Evolutionary conservation across 192 early-diverging fungal species (phyloP), one percentile per base, ranked within the genome.

Genomic region (Backusella morwellensis): DNA sequence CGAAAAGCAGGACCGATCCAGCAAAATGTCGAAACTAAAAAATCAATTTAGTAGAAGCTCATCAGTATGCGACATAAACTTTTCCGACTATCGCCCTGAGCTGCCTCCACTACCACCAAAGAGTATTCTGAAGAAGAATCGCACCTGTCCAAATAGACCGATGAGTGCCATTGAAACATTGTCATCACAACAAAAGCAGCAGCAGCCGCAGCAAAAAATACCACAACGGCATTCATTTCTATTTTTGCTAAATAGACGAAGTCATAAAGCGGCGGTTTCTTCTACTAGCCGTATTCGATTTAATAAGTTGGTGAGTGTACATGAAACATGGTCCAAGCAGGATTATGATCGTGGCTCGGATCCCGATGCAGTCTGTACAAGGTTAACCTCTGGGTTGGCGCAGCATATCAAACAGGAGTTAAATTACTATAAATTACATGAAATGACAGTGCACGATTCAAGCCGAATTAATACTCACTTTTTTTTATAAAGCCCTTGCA

Each of bases 311-410:
- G 56, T 42, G 40, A 54, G 81, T 7, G 84, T 93, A 8, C 89
- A 92, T 70, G 84, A 88, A 66, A 93, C 93, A 8, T 93, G 84
- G 81, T 88, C 91, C 41, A 83, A 86, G 7, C 85, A 86, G n/a
- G 93, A 97, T 72, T 99, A 99, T 81, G 96, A 98, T 76, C 89
- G 96, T 29, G 89, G 89, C 36, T 94, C 93, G n/a, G 93, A 96
- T 84, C 85, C 89, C 1, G 86, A 93, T 44, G 87, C 92, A 11
- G 93, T 92, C 11, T 95, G 94, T 76, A 88, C 87, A 70, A 89
- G 93, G 47, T 82, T 99, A 1, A 97, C 96, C 8, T 88, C 95
- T 17, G 85, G 90, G 47, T 86, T 97, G 67, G 95, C 96, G 42
- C 89, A 92, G 59, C 82, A 84, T 72, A 99, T 99, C 83, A 93